Conservation (phyloP, 169 alveolate genomes). For the Gregarina niphandrodes region DNA sequence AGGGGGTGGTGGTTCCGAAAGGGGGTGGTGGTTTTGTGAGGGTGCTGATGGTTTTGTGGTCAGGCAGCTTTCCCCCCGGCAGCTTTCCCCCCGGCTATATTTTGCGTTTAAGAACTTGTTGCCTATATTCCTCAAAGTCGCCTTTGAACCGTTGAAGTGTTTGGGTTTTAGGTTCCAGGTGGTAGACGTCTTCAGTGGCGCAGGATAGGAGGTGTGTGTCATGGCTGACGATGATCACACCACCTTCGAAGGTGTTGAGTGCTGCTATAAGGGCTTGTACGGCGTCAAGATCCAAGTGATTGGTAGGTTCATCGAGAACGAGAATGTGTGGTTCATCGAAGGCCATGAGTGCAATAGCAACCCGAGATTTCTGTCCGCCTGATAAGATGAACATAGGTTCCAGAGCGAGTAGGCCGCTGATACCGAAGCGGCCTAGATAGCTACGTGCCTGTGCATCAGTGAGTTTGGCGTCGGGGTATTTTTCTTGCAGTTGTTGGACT, state of each 20-base stretch:
- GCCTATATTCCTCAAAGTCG: constrained; percentile 66
- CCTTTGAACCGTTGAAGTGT: constrained; percentile 55
- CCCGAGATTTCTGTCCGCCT: constrained; percentile 88
- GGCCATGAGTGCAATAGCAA: constrained; percentile 80
- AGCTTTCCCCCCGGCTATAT: too few species aligned
- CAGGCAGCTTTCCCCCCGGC: too few species aligned
- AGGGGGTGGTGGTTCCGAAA: too few species aligned
- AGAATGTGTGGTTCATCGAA: constrained; percentile 75
- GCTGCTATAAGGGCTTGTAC: constrained; percentile 85
- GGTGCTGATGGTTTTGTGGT: too few species aligned
- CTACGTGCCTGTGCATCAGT: constrained; percentile 54
- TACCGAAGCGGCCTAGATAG: constrained; percentile 75
- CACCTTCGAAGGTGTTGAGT: constrained; percentile 70
- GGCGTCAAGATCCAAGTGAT: constrained; percentile 88
- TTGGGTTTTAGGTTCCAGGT: constrained; percentile 46
- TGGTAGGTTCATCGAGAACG: constrained; percentile 86
- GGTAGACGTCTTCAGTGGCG: constrained; percentile 69
- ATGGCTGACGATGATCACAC: constrained; percentile 74
- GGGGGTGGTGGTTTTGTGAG: too few species aligned
- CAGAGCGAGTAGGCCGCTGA: constrained; percentile 67
- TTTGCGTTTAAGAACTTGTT: constrained; percentile 25
- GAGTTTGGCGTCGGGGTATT: constrained; percentile 42
- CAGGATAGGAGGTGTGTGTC: constrained; percentile 73
- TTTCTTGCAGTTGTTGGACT: constrained; percentile 63
- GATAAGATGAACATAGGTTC: constrained; percentile 82